phyloP scores from a whole-genome alignment of 768 basidiomycete genomes.

The Serendipita vermifera region DNA sequence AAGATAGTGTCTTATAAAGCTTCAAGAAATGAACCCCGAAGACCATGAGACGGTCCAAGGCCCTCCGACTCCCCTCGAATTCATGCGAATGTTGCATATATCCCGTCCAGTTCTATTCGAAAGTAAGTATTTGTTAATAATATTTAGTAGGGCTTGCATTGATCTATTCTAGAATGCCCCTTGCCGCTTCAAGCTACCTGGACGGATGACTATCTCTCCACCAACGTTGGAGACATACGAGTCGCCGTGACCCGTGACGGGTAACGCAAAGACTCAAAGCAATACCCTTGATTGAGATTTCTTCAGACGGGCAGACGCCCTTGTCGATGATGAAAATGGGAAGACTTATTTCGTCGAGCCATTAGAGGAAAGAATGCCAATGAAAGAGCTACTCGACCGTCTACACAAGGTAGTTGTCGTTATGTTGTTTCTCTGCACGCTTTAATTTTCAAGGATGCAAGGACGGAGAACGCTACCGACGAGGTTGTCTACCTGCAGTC shows the following conservation, averaged over 20 bases:
- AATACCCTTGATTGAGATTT: slow-evolving; percentile 3
- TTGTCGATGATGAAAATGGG: slow-evolving; percentile 40
- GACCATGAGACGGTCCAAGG: slow-evolving; percentile 24
- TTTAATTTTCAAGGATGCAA: neutral
- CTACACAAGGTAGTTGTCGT: slow-evolving; percentile 22
- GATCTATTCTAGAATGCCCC: neutral
- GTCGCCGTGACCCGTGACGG: slow-evolving; percentile 78
- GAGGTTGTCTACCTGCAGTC: slow-evolving; percentile 69
- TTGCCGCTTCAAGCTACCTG: slow-evolving; percentile 38
- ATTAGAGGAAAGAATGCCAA: slow-evolving; percentile 50
- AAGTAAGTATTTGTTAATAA: slow-evolving; percentile 29
- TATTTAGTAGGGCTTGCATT: neutral
- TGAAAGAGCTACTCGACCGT: slow-evolving; percentile 38
- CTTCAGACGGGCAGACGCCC: slow-evolving; percentile 61
- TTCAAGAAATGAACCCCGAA: slow-evolving; percentile 18
- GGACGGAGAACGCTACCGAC: slow-evolving; percentile 16
- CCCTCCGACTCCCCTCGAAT: slow-evolving; percentile 56
- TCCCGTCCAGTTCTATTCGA: slow-evolving; percentile 63
- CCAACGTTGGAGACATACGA: slow-evolving; percentile 48
- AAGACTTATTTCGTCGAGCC: slow-evolving; percentile 68
- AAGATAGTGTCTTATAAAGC: neutral
- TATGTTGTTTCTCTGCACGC: neutral
- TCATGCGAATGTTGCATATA: slow-evolving; percentile 51
- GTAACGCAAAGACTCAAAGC: slow-evolving; percentile 29
- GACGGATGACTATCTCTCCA: slow-evolving; percentile 49